A percentile compares a stretch with the other conserved stretches of the same genome.
Conservation (phyloP, 768 basidiomycete genomes). For the Cantharellus cinnabarinus region DNA sequence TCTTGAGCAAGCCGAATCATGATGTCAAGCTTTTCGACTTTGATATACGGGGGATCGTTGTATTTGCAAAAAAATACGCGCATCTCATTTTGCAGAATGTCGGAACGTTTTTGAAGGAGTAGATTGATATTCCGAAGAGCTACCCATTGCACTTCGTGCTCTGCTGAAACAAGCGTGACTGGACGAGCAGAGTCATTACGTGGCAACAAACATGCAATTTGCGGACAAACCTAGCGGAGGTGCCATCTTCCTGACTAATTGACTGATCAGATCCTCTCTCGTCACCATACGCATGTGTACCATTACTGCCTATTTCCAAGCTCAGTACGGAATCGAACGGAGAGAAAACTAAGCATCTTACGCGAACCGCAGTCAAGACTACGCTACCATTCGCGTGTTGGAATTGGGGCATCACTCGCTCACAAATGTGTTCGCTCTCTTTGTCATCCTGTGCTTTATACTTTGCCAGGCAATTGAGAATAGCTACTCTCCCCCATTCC, state of each 20-base stretch:
- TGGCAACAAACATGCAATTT: neutral
- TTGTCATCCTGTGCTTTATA: slow-evolving; percentile 74
- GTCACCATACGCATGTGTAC: slow-evolving; percentile 77
- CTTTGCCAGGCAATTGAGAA: slow-evolving; percentile 67
- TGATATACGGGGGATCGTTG: slow-evolving; percentile 97
- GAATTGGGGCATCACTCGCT: slow-evolving; percentile 94
- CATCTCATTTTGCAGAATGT: slow-evolving; percentile 88
- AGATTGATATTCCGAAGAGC: slow-evolving; percentile 92
- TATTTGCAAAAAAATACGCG: slow-evolving; percentile 99
- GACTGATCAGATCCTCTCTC: slow-evolving; percentile 66
- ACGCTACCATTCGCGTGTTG: slow-evolving; percentile 95
- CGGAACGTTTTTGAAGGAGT: slow-evolving; percentile 79
- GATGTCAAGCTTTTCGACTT: slow-evolving; percentile 94
- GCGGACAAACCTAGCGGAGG: slow-evolving; percentile 39
- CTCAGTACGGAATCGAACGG: neutral
- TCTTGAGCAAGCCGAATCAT: slow-evolving; percentile 89
- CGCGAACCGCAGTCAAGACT: slow-evolving; percentile 91
- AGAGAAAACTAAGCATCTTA: slow-evolving; percentile 14
- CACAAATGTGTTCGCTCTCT: slow-evolving; percentile 97
- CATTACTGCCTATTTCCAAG: slow-evolving; percentile 61
- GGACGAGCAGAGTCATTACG: slow-evolving; percentile 12
- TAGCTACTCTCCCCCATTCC: slow-evolving; percentile 94
- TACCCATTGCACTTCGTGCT: slow-evolving; percentile 98
- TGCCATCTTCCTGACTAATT: slow-evolving; percentile 88
- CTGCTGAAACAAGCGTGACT: slow-evolving; percentile 88